Conservation (phyloP, 176 grass and related monocot species). For the Alopecurus myosuroides region DNA sequence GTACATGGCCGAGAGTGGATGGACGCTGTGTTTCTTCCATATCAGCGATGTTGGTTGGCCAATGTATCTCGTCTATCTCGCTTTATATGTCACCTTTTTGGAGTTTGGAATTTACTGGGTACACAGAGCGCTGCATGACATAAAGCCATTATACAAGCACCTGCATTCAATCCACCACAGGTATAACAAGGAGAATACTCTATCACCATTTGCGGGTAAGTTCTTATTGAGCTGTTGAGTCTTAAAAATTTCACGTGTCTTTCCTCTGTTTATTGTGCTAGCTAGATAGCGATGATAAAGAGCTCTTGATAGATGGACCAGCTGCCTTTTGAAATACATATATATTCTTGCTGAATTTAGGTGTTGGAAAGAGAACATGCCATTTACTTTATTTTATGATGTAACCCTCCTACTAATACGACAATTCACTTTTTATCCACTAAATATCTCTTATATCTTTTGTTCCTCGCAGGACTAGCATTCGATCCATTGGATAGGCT, state of each 20-base stretch:
- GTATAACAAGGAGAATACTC: slow-evolving; percentile 96
- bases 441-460: not conserved
- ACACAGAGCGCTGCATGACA: slow-evolving; percentile 92
- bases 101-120: slow-evolving; percentile 99
- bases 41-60: slow-evolving; percentile 66
- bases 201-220: slow-evolving; percentile 94
- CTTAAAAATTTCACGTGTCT: not conserved
- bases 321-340: not conserved
- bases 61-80: slow-evolving; percentile 50
- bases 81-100: slow-evolving; percentile 53
- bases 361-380: not conserved
- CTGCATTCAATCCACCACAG: slow-evolving; percentile 87
- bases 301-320: not conserved
- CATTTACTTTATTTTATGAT: not conserved
- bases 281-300: not conserved
- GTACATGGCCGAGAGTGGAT: slow-evolving; percentile 82
- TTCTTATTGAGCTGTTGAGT: not conserved
- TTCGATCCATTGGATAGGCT: slow-evolving; percentile 94
- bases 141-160: slow-evolving; percentile 90
- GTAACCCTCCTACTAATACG: not conserved
- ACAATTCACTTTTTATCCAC: not conserved
- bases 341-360: not conserved
- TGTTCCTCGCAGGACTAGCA: slow-evolving; percentile 55
- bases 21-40: slow-evolving; percentile 70
- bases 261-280: not conserved